Evolutionary conservation across 208 protist species (phyloP), one percentile per base, ranked within the genome.

Genomic region (Trypanosoma lewisi): DNA sequence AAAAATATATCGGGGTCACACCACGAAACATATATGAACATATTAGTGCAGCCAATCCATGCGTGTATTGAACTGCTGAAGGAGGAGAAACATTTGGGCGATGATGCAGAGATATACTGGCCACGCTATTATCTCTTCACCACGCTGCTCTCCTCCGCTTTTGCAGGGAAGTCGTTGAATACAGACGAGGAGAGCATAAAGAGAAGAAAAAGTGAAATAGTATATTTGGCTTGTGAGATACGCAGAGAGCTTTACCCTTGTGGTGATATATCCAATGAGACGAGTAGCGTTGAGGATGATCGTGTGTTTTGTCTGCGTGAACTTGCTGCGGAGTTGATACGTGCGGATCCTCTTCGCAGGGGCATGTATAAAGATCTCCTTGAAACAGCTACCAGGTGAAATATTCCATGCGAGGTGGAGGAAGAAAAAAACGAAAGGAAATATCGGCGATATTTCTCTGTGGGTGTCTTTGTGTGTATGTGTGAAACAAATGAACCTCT

Each of bases 61-160:
- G 50, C 70, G n/a, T 76, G 80, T 28, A 51, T 88, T 4, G 74
- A 82, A 11, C 63, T 93, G 0, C 27, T 88, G 5, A 69, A 60
- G 12, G 86, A 93, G 60, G 77, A 85, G 58, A 60, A 61, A 9
- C 55, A 51, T 5, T 41, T 73, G 3, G 75, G 78, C 0, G 70
- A 69, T 28, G 52, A 42, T 6, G 74, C 73, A n/a, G 80, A 81
- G 21, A 80, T 67, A 58, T 85, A 76, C 52, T 70, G 87, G 51
- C 78, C 83, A 0, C 69, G 73, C 56, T 78, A 73, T 47, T 90
- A 85, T 55, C 58, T 93, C 19, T 70, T 85, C 30, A 75, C 69
- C 34, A 56, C 61, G 12, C 56, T 89, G 6, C 44, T 78, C 1
- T 34, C 30, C 0, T 66, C 77, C 27, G 25, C 6, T 28, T 14